phyloP scores from a whole-genome alignment of 352 stramenopile genomes.

The Globisporangium carolinianum region DNA sequence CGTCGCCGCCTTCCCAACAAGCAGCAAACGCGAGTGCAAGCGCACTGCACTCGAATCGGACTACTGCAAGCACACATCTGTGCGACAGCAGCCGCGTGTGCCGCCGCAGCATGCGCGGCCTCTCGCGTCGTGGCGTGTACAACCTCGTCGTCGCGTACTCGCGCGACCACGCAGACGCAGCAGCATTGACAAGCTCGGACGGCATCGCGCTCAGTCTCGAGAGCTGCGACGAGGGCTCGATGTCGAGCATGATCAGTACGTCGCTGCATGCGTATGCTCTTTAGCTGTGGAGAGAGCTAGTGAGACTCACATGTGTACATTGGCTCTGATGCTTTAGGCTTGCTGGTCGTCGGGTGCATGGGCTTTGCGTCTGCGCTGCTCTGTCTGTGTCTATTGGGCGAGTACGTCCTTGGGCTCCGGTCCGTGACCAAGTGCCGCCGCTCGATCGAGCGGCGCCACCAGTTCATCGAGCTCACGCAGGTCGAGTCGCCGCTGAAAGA shows the following conservation, averaged over 20 bases:
- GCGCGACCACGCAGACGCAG: constrained; percentile 2
- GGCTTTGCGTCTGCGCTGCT: constrained; percentile 37
- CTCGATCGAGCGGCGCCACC: constrained; percentile 14
- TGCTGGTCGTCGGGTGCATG: constrained; percentile 31
- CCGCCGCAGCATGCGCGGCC: constrained; percentile 23
- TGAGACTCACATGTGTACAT: too few species aligned
- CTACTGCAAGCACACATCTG: constrained; percentile 8
- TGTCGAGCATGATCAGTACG: constrained; percentile 33
- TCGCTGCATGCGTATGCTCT: background rate
- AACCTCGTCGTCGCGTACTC: constrained; percentile 36
- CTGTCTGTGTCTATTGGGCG: constrained; percentile 32
- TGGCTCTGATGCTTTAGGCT: constrained; percentile 10
- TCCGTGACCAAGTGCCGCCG: constrained; percentile 33
- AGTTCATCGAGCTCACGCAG: constrained; percentile 33
- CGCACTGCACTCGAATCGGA: background rate
- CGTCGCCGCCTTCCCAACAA: background rate
- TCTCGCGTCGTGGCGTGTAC: constrained; percentile 31
- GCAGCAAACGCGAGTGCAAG: background rate
- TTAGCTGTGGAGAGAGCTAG: too few species aligned
- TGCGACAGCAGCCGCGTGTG: constrained; percentile 27
- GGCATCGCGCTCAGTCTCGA: constrained; percentile 24
- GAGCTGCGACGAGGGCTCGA: constrained; percentile 32
- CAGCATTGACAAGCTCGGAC: constrained; percentile 4
- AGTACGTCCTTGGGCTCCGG: constrained; percentile 37
- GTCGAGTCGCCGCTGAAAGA: constrained; percentile 18